These are phyloP conservation scores for Gracilaria domingensis DNA, from an alignment of 23 red algal species.

Conservation along the genomic window DNA sequence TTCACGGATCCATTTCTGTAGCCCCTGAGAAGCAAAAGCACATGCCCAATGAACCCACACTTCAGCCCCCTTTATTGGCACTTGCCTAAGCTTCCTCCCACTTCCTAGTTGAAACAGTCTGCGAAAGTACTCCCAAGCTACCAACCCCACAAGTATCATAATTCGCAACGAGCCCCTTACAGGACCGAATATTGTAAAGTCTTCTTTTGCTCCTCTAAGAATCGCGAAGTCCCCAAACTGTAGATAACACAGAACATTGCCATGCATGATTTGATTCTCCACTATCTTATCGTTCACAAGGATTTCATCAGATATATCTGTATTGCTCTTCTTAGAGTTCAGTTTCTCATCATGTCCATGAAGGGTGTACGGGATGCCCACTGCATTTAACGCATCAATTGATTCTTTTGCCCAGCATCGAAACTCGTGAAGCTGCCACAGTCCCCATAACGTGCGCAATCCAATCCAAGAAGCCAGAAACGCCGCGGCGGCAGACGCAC, in stretches of 20 bases:
- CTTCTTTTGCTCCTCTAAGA: too few species aligned
- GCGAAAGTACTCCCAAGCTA: too few species aligned
- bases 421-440: constrained; percentile 20
- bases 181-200: too few species aligned
- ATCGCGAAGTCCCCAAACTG: background rate
- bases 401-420: background rate
- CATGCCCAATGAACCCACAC: background rate
- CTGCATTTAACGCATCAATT: background rate
- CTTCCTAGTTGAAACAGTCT: background rate
- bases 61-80: background rate
- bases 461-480: background rate
- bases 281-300: constrained; percentile 27
- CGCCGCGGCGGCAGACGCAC: background rate
- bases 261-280: constrained; percentile 16
- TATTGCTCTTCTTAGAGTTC: background rate
- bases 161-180: too few species aligned
- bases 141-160: too few species aligned
- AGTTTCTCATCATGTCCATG: background rate
- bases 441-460: background rate
- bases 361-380: constrained; percentile 9
- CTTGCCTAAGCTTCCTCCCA: background rate
- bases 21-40: background rate
- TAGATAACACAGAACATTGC: constrained; percentile 11
- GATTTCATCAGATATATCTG: background rate
- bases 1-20: background rate